Percentiles rank a stretch among this genome's conserved stretches.
Conservation (phyloP, 768 basidiomycete genomes). For the Termitomyces sp. region DNA sequence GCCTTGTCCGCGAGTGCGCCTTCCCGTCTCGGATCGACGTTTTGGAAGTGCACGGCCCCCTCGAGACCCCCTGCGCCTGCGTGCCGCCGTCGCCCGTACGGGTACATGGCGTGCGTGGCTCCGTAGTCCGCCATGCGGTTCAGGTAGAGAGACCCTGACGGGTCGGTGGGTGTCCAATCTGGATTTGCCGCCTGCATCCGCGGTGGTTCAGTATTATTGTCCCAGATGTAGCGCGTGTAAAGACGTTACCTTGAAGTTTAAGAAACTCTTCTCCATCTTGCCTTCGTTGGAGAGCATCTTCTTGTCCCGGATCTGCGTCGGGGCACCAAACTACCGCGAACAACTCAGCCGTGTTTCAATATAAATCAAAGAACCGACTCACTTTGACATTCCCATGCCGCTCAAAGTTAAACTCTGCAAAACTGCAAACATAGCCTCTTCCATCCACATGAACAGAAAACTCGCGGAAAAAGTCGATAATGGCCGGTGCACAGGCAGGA, state of each 20-base stretch:
- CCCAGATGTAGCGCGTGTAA: neutral
- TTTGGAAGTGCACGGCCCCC: slow-evolving; percentile 27
- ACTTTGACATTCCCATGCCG: slow-evolving; percentile 90
- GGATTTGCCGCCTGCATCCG: slow-evolving; percentile 79
- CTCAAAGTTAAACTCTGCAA: slow-evolving; percentile 98
- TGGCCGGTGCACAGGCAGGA: slow-evolving; percentile 81
- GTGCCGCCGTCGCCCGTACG: slow-evolving; percentile 24
- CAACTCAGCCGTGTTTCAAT: neutral
- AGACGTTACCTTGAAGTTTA: slow-evolving; percentile 74
- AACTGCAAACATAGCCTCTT: slow-evolving; percentile 94
- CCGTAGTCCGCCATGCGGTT: slow-evolving; percentile 74
- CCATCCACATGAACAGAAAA: slow-evolving; percentile 97
- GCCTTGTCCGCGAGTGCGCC: slow-evolving; percentile 43
- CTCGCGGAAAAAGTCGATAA: slow-evolving; percentile 97
- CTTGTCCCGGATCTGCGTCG: slow-evolving; percentile 59
- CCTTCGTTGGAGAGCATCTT: slow-evolving; percentile 84
- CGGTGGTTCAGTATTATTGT: neutral
- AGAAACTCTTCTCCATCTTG: slow-evolving; percentile 99
- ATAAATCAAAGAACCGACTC: slow-evolving; percentile 9
- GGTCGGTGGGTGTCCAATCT: slow-evolving; percentile 91
- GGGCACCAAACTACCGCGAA: slow-evolving; percentile 72
- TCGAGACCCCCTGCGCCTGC: slow-evolving; percentile 15
- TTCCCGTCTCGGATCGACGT: slow-evolving; percentile 27
- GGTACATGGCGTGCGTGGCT: slow-evolving; percentile 39
- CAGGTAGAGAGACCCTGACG: slow-evolving; percentile 86